phyloP scores from a whole-genome alignment of 1,284 basidiomycete species.

The Calocybe gambosa region DNA sequence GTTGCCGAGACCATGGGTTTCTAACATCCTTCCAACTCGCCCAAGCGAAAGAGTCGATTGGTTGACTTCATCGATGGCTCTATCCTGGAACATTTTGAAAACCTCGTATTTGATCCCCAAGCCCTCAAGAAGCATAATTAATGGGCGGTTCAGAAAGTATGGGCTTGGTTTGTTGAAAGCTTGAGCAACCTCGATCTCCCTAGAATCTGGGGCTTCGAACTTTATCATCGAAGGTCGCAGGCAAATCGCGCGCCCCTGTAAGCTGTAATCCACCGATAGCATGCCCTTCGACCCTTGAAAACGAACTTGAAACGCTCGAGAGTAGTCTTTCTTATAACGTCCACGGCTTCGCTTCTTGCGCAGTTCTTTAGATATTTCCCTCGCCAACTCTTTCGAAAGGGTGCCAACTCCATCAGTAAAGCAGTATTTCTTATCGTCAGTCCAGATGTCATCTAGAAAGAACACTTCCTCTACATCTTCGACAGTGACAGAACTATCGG shows the following conservation, averaged over 20 bases:
- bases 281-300: slow-evolving; percentile 60
- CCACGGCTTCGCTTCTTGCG: slow-evolving; percentile 31
- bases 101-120: slow-evolving; percentile 45
- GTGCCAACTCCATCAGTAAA: slow-evolving; percentile 72
- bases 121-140: slow-evolving; percentile 64
- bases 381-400: slow-evolving; percentile 52
- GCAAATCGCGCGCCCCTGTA: slow-evolving; percentile 40
- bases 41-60: slow-evolving; percentile 36
- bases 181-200: slow-evolving; percentile 55
- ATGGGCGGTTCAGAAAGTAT: slow-evolving; percentile 60
- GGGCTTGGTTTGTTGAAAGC: slow-evolving; percentile 54
- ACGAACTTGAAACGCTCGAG: slow-evolving; percentile 54
- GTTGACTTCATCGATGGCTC: slow-evolving; percentile 42
- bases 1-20: slow-evolving; percentile 35
- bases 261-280: slow-evolving; percentile 47
- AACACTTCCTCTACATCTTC: slow-evolving; percentile 48
- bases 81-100: slow-evolving; percentile 51
- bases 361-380: slow-evolving; percentile 43
- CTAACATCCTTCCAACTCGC: slow-evolving; percentile 42
- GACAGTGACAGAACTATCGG: slow-evolving; percentile 50
- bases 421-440: slow-evolving; percentile 28
- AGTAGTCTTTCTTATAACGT: slow-evolving; percentile 29
- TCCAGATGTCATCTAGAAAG: slow-evolving; percentile 38
- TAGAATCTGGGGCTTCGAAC: slow-evolving; percentile 44
- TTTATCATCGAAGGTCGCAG: slow-evolving; percentile 60